Percentiles rank a stretch among this genome's conserved stretches.
phyloP scores from a whole-genome alignment of 1,139 yeast genomes.

The Zygosaccharomyces sapae region DNA sequence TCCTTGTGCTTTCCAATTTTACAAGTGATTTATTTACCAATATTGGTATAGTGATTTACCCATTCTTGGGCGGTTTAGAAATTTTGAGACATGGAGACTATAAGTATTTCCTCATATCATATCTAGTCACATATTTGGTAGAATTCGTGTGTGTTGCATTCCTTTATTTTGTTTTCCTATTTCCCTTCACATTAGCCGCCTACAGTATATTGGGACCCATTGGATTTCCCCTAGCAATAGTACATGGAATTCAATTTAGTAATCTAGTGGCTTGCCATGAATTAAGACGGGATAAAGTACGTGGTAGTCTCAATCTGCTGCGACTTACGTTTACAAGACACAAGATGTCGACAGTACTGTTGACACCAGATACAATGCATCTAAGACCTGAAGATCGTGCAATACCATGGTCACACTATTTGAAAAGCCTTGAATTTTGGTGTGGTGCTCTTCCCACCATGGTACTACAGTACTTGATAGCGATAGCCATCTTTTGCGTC shows the following conservation, averaged over 20 bases:
- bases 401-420: background rate
- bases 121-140: slow-evolving; percentile 7
- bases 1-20: slow-evolving; percentile 3
- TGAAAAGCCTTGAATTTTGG: slow-evolving; percentile 4
- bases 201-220: slow-evolving; percentile 12
- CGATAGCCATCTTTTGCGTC: background rate
- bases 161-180: slow-evolving; percentile 8
- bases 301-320: slow-evolving; percentile 6
- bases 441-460: slow-evolving; percentile 3
- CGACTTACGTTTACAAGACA: background rate
- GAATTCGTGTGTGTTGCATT: slow-evolving; percentile 4
- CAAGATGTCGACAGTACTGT: background rate
- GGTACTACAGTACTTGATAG: background rate
- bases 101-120: slow-evolving; percentile 6
- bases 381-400: slow-evolving; percentile 1
- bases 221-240: slow-evolving; percentile 9
- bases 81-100: slow-evolving; percentile 7
- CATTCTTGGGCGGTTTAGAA: slow-evolving; percentile 9
- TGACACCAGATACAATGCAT: slow-evolving; percentile 4
- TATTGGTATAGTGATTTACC: slow-evolving; percentile 5
- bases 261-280: slow-evolving; percentile 13
- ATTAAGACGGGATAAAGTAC: slow-evolving; percentile 5
- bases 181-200: slow-evolving; percentile 8
- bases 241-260: slow-evolving; percentile 9
- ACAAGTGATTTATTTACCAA: slow-evolving; percentile 3